Conservation (phyloP, 2,329 filamentous ascomycete genomes). For the Blumeriella jaapii region DNA sequence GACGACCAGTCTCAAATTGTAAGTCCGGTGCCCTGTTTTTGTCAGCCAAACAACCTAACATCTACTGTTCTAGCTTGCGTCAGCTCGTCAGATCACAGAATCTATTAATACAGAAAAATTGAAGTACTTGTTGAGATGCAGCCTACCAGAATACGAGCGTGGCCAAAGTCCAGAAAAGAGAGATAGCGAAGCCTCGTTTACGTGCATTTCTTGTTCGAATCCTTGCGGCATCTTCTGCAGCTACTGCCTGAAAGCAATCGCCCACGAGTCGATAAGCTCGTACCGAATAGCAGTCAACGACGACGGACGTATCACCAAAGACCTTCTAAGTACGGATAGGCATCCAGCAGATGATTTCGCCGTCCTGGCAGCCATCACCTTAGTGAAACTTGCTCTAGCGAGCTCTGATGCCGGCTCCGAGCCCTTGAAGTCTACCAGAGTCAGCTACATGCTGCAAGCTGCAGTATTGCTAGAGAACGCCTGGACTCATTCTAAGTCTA, state of each 20-base stretch:
- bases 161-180: slow-evolving; percentile 7
- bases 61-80: slow-evolving; percentile 14
- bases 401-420: slow-evolving; percentile 3
- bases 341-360: slow-evolving; percentile 28
- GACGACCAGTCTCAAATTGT: slow-evolving; percentile 1
- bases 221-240: slow-evolving; percentile 14
- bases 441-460: slow-evolving; percentile 24
- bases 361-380: slow-evolving; percentile 24
- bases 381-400: slow-evolving; percentile 23
- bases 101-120: slow-evolving; percentile 23
- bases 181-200: not conserved
- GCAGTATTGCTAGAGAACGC: slow-evolving; percentile 25
- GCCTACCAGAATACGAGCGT: slow-evolving; percentile 19
- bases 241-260: slow-evolving; percentile 15
- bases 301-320: slow-evolving; percentile 17
- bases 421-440: slow-evolving; percentile 8
- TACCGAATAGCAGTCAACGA: slow-evolving; percentile 21
- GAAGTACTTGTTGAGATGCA: slow-evolving; percentile 20
- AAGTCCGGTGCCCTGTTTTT: not conserved
- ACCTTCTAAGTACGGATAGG: slow-evolving; percentile 24
- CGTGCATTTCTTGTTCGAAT: slow-evolving; percentile 16
- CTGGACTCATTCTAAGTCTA: slow-evolving; percentile 27
- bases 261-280: slow-evolving; percentile 12
- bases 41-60: not conserved
- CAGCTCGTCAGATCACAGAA: slow-evolving; percentile 16